Evolutionary conservation across 129 eudicot genomes (phyloP).

Genomic region (Flaveria brownii): DNA sequence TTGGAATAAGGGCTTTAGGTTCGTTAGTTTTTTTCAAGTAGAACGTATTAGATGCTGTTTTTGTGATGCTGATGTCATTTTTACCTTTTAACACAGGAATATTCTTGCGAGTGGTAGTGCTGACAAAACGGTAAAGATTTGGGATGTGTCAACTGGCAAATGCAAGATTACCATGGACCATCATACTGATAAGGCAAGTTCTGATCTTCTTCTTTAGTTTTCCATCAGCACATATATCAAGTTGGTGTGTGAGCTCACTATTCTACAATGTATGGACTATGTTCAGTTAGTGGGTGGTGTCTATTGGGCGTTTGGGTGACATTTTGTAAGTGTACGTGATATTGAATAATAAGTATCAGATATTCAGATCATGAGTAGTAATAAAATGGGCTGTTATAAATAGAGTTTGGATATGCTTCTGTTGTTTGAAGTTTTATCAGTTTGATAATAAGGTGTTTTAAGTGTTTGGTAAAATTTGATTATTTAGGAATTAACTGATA

Average conservation of each 20-base stretch:
- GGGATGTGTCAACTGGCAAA: conserved; percentile 82
- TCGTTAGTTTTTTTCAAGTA: background rate
- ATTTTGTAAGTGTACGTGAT: background rate
- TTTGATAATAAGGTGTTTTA: background rate
- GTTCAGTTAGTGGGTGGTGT: background rate
- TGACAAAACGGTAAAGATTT: conserved; percentile 84
- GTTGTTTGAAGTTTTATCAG: background rate
- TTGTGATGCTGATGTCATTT: conserved; percentile 1
- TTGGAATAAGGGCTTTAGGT: conserved; percentile 95
- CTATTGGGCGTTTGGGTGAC: background rate
- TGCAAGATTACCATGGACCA: conserved; percentile 82
- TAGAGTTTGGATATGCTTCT: background rate
- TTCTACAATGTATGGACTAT: background rate
- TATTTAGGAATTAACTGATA: background rate
- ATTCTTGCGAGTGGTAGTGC: conserved; percentile 96
- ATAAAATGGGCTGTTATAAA: background rate
- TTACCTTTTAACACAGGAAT: conserved; percentile 51
- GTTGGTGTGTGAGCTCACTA: background rate
- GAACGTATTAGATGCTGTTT: background rate
- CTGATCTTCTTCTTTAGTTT: background rate
- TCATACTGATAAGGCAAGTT: conserved; percentile 92
- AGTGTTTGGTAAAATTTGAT: background rate
- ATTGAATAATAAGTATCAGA: background rate
- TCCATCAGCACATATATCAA: background rate
- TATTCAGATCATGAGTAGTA: background rate